Evolutionary conservation across 2,329 filamentous ascomycete genomes (phyloP).

Genomic region (Colletotrichum cuscutae): DNA sequence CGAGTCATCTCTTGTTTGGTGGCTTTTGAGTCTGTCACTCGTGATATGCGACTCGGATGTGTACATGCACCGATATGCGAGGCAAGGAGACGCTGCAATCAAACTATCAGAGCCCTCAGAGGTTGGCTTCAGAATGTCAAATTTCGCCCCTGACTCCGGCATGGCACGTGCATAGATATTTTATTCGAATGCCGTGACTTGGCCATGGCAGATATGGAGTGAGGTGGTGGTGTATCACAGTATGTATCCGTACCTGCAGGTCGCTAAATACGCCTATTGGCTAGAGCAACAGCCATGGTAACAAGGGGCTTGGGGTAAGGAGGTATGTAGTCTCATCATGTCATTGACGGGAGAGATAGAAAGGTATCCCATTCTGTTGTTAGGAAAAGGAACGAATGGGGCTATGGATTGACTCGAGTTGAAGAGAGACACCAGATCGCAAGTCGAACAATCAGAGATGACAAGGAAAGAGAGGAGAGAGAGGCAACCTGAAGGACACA

Average conservation of each 20-base stretch:
- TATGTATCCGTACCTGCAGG: constrained; percentile 12
- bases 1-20: not conserved
- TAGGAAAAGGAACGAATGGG: not conserved
- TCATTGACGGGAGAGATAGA: not conserved
- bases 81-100: constrained; percentile 3
- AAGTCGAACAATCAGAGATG: not conserved
- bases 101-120: not conserved
- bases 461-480: not conserved
- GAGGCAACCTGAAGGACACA: not conserved
- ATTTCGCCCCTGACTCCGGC: constrained; percentile 23
- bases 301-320: not conserved
- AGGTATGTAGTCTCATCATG: too few species aligned
- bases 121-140: constrained; percentile 9
- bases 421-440: not conserved
- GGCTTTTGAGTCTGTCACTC: not conserved
- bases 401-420: not conserved
- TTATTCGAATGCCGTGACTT: constrained; percentile 7
- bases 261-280: constrained; percentile 29
- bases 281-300: not conserved
- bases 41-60: too few species aligned
- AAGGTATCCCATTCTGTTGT: not conserved
- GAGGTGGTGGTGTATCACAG: not conserved
- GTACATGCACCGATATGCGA: not conserved
- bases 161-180: constrained; percentile 24
- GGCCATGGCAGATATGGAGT: not conserved